Evolutionary conservation across 108 stramenopile species (phyloP), one percentile per base, ranked within the genome.

Genomic region (Cyclotella cryptica): DNA sequence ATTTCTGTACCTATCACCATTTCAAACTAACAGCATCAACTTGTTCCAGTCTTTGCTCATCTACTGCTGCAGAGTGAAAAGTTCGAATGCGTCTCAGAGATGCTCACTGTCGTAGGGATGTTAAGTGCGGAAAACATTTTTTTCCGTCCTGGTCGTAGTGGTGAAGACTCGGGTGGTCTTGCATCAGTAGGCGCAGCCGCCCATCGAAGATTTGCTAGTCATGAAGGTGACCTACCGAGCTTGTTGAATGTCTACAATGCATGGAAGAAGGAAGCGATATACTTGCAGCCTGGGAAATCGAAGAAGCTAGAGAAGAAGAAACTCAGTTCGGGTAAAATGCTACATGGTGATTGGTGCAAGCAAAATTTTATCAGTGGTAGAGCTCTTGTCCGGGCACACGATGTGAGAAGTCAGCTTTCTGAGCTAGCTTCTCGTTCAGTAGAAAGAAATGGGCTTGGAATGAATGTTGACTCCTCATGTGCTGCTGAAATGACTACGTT

Each of bases 191-290:
- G 92, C 62, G 93, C 92, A 62, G 86, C 92, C 47, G 78, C 87
- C 0, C 94, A 93, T 75, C 80, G 83, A 28, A 84, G 92, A 51
- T 96, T 96, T 78, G 75, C 85, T 6, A 87, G 87, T 77, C 72
- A 88, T 62, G 98, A 99, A 79, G 98, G 99, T 24, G 99, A 99
- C 68, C 85, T 98, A 35, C 92, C 98, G 10, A 98, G 97, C 18
- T 71, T 97, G 9, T 85, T 97, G 14, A 88, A 87, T 65, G 96
- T 99, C 52, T 99, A 98, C 81, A 84, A 96, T 51, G 83, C 91
- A 5, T 98, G 97, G 98, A 84, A 85, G 80, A 84, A 78, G 51
- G 91, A 96, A 65, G 91, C 92, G 10, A 76, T 87, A 12, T 95
- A 92, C 69, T 49, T 71, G 0, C 66, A 85, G 4, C 26, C 84